These are phyloP conservation scores for Plasmodium gallinaceum DNA, from an alignment of 169 alveolate species.

Conservation along the genomic window DNA sequence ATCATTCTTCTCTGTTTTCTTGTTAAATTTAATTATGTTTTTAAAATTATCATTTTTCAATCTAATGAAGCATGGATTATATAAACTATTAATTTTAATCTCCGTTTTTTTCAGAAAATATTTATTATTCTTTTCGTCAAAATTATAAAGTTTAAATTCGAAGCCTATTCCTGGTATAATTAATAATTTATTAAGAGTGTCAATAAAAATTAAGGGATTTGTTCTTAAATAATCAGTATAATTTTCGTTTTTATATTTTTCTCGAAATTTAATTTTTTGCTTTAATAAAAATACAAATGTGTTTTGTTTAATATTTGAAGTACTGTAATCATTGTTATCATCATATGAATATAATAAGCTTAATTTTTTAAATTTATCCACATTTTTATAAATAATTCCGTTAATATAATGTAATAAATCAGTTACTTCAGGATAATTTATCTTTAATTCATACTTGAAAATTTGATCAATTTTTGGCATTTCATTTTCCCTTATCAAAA, in stretches of 20 bases:
- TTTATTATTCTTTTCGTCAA: slow-evolving; percentile 49
- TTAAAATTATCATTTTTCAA: slow-evolving; percentile 17
- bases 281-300: slow-evolving; percentile 37
- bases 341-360: slow-evolving; percentile 42
- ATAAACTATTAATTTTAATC: slow-evolving; percentile 28
- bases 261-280: slow-evolving; percentile 50
- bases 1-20: slow-evolving; percentile 18
- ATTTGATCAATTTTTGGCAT: slow-evolving; percentile 63
- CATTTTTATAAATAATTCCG: slow-evolving; percentile 51
- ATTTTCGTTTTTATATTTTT: slow-evolving; percentile 43
- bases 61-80: slow-evolving; percentile 62
- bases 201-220: slow-evolving; percentile 56
- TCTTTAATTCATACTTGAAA: slow-evolving; percentile 57
- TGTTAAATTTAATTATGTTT: slow-evolving; percentile 9
- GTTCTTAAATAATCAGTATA: slow-evolving; percentile 54
- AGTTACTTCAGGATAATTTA: slow-evolving; percentile 26
- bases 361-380: slow-evolving; percentile 45
- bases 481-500: slow-evolving; percentile 42
- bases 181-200: slow-evolving; percentile 46
- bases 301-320: slow-evolving; percentile 42
- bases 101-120: slow-evolving; percentile 44
- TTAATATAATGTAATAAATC: slow-evolving; percentile 51
- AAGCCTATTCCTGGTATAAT: slow-evolving; percentile 57
- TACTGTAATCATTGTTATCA: slow-evolving; percentile 41
- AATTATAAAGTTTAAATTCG: slow-evolving; percentile 36